Base-by-base conservation (phyloP, 2,329 filamentous ascomycete species). In the Metarhizium album region DNA sequence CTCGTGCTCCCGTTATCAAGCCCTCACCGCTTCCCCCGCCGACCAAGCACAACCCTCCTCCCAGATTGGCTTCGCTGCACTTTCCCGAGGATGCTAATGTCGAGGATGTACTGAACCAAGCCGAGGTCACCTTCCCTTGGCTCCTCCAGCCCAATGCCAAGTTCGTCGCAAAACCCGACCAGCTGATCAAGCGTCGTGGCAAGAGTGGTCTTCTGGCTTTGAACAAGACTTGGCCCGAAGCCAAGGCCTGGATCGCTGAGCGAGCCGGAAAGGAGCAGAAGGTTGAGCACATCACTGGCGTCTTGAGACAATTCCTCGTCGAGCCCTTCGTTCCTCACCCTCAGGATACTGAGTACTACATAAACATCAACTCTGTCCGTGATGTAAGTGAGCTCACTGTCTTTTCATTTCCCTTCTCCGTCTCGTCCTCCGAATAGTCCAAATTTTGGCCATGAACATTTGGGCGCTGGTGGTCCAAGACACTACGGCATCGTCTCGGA, bases 301-400 rank as follows among this genome's bases (percentile, higher is more conserved):
- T 87, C 58, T 80, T 98, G 69, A 85, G 90, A 70, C 87, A 94
- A 65, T 98, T 98, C 80, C 79, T 98, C 59, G 90, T 98, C 61
- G 93, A 98, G 82, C 93, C 93, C 48, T 97, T 98, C 67, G 90
- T 97, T 56, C 93, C 91, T 64, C 93, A 98, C 74, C 86, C 90
- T 58, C 81, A 90, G 64, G 86, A 90, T 70, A 96, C 91, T 58
- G 93, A 98, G 75, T 97, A 97, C 79, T 98, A 98, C 76, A 95
- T 98, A 79, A 96, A 96, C 84, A 98, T 98, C 79, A 93, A 96
- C 82, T 97, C 93, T 57, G 90, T 95, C 66, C 87, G 93, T 79
- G 93, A 97, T 84, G 93, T 97, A 84, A 83, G 90, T 83, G 55
- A 54, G 52, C 48, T 51, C 7, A n/a, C n/a, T n/a, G n/a, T n/a